Conservation (phyloP, 2,329 filamentous ascomycete species). For the Bisporella sp. region DNA sequence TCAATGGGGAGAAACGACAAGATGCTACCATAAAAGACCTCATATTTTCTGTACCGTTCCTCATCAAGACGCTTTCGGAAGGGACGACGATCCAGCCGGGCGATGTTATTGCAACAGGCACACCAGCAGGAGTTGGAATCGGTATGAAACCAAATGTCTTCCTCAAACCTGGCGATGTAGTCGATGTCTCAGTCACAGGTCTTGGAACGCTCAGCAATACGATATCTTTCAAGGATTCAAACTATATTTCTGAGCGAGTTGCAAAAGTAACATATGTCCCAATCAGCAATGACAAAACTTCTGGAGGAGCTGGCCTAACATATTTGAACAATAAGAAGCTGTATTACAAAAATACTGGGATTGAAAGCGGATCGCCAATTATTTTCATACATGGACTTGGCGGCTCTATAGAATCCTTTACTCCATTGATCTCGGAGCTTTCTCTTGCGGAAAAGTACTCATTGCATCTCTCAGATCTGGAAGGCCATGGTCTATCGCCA, state of each 20-base stretch:
- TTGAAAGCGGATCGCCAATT: constrained; percentile 26
- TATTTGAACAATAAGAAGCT: constrained; percentile 34
- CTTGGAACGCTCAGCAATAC: constrained; percentile 35
- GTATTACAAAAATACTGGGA: constrained; percentile 28
- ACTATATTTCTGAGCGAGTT: constrained; percentile 22
- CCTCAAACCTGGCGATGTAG: constrained; percentile 33
- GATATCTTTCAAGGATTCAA: constrained; percentile 23
- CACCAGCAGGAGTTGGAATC: constrained; percentile 41
- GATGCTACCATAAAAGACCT: constrained; percentile 40
- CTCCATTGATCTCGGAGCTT: constrained; percentile 35
- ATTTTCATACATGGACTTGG: constrained; percentile 52
- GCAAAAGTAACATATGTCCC: constrained; percentile 21
- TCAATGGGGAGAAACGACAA: constrained; percentile 46
- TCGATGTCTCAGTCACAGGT: constrained; percentile 34
- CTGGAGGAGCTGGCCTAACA: constrained; percentile 28
- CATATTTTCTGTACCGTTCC: constrained; percentile 40
- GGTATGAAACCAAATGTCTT: constrained; percentile 36
- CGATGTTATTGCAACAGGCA: constrained; percentile 44
- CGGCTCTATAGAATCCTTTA: constrained; percentile 37
- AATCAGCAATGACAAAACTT: constrained; percentile 26
- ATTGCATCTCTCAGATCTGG: constrained; percentile 43
- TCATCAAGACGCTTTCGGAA: constrained; percentile 40
- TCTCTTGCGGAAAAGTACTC: constrained; percentile 25
- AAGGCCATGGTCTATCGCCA: constrained; percentile 48
- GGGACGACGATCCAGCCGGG: constrained; percentile 44